These are phyloP conservation scores for Amaranthus hypochondriacus DNA, from an alignment of 148 eudicot species.

Conservation along the genomic window DNA sequence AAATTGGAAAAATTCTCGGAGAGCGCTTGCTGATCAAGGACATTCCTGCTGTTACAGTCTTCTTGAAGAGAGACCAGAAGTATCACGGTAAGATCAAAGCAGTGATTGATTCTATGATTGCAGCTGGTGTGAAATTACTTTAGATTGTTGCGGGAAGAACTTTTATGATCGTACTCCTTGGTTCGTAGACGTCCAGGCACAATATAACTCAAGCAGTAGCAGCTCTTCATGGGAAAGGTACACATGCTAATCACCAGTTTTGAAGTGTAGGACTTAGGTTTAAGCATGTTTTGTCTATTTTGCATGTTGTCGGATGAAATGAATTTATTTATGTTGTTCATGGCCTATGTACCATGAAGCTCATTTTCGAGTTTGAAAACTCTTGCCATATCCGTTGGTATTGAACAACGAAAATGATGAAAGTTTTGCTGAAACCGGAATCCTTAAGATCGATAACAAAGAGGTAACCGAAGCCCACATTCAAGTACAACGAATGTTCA, in stretches of 20 bases:
- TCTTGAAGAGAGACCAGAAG: constrained; percentile 67
- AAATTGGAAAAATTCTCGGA: constrained; percentile 84
- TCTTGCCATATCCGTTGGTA: constrained; percentile 4
- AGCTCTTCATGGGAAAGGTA: not conserved
- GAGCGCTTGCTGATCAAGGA: constrained; percentile 58
- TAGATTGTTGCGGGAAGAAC: constrained; percentile 12
- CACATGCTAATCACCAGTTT: not conserved
- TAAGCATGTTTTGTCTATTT: not conserved
- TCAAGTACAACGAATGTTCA: too few relatives aligned
- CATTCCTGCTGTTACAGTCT: constrained; percentile 72
- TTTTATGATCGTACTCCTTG: not conserved
- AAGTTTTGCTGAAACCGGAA: not conserved
- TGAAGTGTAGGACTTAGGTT: not conserved
- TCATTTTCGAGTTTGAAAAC: constrained; percentile 4
- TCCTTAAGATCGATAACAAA: too few relatives aligned
- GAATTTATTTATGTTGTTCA: not conserved
- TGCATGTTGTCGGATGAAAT: not conserved
- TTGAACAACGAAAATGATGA: not conserved
- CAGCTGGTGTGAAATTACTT: constrained; percentile 68
- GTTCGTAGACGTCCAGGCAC: not conserved
- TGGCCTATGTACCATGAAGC: not conserved
- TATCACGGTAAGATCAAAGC: constrained; percentile 96
- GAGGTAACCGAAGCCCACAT: too few relatives aligned
- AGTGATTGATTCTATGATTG: constrained; percentile 62
- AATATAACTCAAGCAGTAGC: not conserved